These are phyloP conservation scores for Chlamydomonas eustigma DNA, from an alignment of 139 green algal species.

Conservation along the genomic window DNA sequence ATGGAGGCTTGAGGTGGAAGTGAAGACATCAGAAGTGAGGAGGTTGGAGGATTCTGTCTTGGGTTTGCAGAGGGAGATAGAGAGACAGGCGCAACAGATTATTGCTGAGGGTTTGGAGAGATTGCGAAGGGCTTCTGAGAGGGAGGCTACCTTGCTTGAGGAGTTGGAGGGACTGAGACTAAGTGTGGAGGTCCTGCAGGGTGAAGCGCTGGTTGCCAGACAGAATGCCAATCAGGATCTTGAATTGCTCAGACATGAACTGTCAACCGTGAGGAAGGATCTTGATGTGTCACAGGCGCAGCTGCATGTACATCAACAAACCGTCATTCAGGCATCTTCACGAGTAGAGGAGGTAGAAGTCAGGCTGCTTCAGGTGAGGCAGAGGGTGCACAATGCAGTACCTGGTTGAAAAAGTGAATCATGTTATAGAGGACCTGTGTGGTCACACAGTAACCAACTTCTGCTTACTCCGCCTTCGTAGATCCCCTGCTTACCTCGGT, in stretches of 20 bases:
- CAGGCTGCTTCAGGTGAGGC: not conserved
- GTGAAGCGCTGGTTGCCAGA: not conserved
- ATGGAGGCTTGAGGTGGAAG: not conserved
- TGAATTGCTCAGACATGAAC: not conserved
- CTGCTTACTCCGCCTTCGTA: too few relatives aligned
- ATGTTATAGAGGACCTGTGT: too few relatives aligned
- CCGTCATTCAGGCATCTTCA: too few relatives aligned
- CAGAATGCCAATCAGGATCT: not conserved
- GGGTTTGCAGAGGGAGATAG: not conserved
- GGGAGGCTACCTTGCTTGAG: not conserved
- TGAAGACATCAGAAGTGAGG: not conserved
- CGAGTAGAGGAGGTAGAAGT: not conserved
- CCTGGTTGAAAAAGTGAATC: too few relatives aligned
- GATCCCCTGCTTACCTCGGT: too few relatives aligned
- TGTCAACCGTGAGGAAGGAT: not conserved
- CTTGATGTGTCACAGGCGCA: not conserved
- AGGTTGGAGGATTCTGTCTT: not conserved
- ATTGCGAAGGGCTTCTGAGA: too few relatives aligned
- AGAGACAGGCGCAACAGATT: too few relatives aligned
- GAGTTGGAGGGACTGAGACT: not conserved
- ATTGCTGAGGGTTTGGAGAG: not conserved
- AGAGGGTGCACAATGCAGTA: not conserved
- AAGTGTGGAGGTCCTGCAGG: not conserved
- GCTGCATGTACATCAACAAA: not conserved
- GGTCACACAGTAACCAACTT: too few relatives aligned